phyloP scores from a whole-genome alignment of 257 asterid species.

The Solanum tarapatanum region DNA sequence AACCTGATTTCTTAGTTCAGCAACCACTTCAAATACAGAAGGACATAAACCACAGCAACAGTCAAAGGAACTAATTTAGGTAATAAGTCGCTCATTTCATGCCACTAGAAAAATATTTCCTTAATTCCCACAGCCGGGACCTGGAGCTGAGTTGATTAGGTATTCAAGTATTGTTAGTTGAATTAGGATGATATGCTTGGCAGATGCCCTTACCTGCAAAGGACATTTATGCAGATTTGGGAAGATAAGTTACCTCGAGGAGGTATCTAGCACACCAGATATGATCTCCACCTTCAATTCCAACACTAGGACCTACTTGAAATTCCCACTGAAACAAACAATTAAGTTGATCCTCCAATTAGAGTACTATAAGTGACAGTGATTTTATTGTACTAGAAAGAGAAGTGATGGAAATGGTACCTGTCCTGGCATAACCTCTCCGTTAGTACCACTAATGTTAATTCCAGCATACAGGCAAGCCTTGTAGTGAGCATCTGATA shows the following conservation, averaged over 20 bases:
- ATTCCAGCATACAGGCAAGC: conserved; percentile 98
- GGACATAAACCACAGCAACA: not conserved
- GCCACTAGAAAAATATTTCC: not conserved
- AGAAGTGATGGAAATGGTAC: conserved; percentile 23
- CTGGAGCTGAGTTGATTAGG: not conserved
- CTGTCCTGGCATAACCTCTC: conserved; percentile 99
- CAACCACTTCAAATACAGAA: not conserved
- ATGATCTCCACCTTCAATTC: conserved; percentile 96
- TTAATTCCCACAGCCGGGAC: not conserved
- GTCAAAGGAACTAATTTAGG: not conserved
- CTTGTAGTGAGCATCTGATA: conserved; percentile 95
- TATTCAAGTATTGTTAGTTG: not conserved
- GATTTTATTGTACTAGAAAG: not conserved
- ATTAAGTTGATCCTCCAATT: not conserved
- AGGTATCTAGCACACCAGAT: conserved; percentile 93
- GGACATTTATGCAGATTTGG: not conserved
- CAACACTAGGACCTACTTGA: conserved; percentile 96
- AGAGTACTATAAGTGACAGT: not conserved
- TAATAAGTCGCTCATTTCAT: not conserved
- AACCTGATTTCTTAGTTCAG: not conserved
- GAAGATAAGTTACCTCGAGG: conserved; percentile 59
- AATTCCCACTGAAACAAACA: conserved; percentile 77
- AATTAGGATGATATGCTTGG: not conserved
- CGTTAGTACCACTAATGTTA: conserved; percentile 91
- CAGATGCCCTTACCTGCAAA: not conserved